Evolutionary conservation across 2,329 filamentous ascomycete species (phyloP).

Genomic region (Microdochium trichocladiopsis): DNA sequence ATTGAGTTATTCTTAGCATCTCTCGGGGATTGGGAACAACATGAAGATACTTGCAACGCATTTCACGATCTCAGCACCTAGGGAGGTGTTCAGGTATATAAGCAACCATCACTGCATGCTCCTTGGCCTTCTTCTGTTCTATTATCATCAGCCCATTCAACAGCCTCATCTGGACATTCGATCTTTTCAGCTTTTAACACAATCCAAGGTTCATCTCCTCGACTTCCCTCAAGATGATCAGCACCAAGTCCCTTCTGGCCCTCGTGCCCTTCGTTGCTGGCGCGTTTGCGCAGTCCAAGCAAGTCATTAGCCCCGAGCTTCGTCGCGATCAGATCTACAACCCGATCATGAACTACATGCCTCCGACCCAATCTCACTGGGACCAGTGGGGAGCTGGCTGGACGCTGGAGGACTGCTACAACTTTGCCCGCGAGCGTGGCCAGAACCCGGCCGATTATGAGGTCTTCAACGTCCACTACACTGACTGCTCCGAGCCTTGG

Average conservation of each 20-base stretch:
- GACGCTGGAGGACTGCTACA: conserved; percentile 13
- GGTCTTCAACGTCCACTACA: conserved; percentile 16
- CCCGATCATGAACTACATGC: neutral
- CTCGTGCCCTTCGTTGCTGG: neutral
- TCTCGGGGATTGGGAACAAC: no score
- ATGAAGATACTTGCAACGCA: no score
- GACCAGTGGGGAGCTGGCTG: conserved; percentile 11
- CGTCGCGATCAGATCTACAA: neutral
- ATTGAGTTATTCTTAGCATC: no score
- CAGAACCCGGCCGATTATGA: conserved; percentile 12
- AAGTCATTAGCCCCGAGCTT: neutral
- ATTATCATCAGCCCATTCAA: no score
- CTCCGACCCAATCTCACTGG: neutral
- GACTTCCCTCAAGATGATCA: neutral
- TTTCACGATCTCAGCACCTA: no score
- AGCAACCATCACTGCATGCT: no score
- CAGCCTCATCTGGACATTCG: no score
- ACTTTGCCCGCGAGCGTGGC: conserved; percentile 4
- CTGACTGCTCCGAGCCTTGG: conserved; percentile 19
- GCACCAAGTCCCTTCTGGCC: neutral
- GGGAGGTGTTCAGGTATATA: no score
- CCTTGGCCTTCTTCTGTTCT: no score
- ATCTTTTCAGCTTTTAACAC: no score
- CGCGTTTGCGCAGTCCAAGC: neutral
- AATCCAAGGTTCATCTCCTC: neutral